A percentile compares a stretch with the other conserved stretches of the same genome.
Conservation (phyloP, 805 yeast species). For the Kodamaea kakaduensis region DNA sequence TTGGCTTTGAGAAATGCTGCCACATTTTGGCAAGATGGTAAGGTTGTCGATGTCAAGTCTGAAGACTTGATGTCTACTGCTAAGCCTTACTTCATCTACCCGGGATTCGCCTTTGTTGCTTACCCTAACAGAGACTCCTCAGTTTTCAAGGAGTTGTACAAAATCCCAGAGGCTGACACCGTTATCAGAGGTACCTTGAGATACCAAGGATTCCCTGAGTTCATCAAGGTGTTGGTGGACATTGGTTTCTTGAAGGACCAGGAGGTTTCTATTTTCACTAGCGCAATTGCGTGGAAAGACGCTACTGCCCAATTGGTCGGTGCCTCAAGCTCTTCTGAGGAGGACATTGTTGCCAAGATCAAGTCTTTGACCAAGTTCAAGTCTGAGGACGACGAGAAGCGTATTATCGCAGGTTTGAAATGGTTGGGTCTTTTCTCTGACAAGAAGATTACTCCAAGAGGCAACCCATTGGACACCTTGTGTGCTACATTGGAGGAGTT, state of each 20-base stretch:
- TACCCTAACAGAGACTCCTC: slow-evolving; percentile 99
- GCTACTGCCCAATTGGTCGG: slow-evolving; percentile 76
- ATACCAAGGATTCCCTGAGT: slow-evolving; percentile 98
- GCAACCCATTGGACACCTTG: slow-evolving; percentile 90
- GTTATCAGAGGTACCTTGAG: slow-evolving; percentile 96
- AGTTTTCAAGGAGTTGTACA: slow-evolving; percentile 83
- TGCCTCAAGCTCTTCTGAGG: slow-evolving; percentile 63
- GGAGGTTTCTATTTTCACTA: slow-evolving; percentile 53
- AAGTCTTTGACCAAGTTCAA: slow-evolving; percentile 76
- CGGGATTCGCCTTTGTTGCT: slow-evolving; percentile 90
- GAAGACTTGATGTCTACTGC: slow-evolving; percentile 95
- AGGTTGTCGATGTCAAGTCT: slow-evolving; percentile 72
- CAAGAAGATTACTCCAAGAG: slow-evolving; percentile 75
- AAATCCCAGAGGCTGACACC: slow-evolving; percentile 96
- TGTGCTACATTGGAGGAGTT: slow-evolving; percentile 93
- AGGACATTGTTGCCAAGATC: slow-evolving; percentile 73
- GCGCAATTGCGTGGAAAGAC: slow-evolving; percentile 77
- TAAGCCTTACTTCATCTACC: slow-evolving; percentile 90
- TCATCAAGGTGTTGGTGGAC: slow-evolving; percentile 91
- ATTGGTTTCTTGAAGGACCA: slow-evolving; percentile 87
- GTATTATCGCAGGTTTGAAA: slow-evolving; percentile 81
- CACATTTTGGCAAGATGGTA: slow-evolving; percentile 81
- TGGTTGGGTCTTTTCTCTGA: slow-evolving; percentile 94
- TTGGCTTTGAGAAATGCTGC: slow-evolving; percentile 94
- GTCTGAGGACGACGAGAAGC: slow-evolving; percentile 73